A percentile compares a stretch with the other conserved stretches of the same genome.
Conservation (phyloP, 73 alveolate species). For the Paramecium pentaurelia region DNA sequence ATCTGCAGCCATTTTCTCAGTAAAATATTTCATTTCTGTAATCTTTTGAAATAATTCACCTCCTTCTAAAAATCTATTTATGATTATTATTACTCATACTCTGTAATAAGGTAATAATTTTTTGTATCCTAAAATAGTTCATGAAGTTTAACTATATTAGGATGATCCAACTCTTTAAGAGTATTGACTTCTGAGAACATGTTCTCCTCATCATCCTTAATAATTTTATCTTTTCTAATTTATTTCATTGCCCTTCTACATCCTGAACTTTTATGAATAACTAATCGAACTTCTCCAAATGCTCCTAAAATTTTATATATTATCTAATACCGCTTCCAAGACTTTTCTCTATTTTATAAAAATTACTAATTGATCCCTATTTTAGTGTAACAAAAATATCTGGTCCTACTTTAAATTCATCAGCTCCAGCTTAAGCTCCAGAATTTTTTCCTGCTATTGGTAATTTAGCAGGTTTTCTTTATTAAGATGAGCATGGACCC, state of each 20-base stretch:
- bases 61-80: slow-evolving; percentile 62
- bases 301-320: slow-evolving; percentile 53
- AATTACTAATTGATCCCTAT: slow-evolving; percentile 5
- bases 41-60: slow-evolving; percentile 91
- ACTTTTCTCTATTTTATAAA: neutral
- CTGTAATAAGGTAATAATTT: slow-evolving; percentile 46
- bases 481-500: no score
- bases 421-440: no score
- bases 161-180: slow-evolving; percentile 22
- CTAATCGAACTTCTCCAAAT: slow-evolving; percentile 58
- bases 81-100: neutral
- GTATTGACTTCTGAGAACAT: slow-evolving; percentile 53
- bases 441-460: neutral
- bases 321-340: neutral
- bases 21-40: slow-evolving; percentile 70
- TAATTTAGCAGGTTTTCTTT: no score
- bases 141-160: slow-evolving; percentile 34
- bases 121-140: slow-evolving; percentile 42
- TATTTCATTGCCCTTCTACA: slow-evolving; percentile 47
- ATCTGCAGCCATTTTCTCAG: slow-evolving; percentile 82
- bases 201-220: slow-evolving; percentile 49
- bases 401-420: neutral
- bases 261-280: slow-evolving; percentile 35
- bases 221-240: slow-evolving; percentile 35
- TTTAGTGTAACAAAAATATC: neutral